Base-by-base conservation (phyloP, 257 asterid genomes). In the Dorcoceras hygrometricum region DNA sequence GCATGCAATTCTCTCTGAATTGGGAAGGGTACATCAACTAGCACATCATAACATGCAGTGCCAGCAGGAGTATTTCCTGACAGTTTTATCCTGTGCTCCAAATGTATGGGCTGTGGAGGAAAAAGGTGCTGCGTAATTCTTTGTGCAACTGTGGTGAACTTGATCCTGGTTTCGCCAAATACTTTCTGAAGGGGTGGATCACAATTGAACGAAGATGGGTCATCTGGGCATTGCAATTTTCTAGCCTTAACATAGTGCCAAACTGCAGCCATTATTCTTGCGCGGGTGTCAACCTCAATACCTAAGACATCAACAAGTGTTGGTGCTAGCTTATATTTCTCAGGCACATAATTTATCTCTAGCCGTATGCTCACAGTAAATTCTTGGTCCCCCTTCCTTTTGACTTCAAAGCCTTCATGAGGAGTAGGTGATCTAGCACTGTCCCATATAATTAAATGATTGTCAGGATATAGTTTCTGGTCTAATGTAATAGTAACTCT, bases 331-430 rank as follows among this genome's bases (percentile, higher is more conserved):
- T 89, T 91, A 77, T 73, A 89, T 59, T 89, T 89, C 73, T 89
- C 98, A 5, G 98, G 97, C 85, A 81, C 75, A 71, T 94, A 91
- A 77, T 81, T 90, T 96, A 94, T 80, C 77, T 90, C 98, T 65
- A 94, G 63, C 62, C 98, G 79, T 72, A 89, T 87, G 76, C 87
- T 87, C 12, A 78, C 93, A 0, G 87, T 84, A 72, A 88, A 90
- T 74, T 94, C 99, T 78, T 87, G 95, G 61, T 94, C 96, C 62
- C 99, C 99, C 72, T 82, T 91, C 79, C 99, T 77, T 77, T 89
- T 94, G 58, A 90, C 93, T 84, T 94, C 98, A 20, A 94, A 94
- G n/a, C 99, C 99, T 70, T 90, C 97, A 5, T 94, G 98, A n/a
- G 93, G 88, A 55, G 88, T 91, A 62, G 97, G 94, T 12, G 95